Conservation (phyloP, 768 basidiomycete genomes). For the Solioccasus polychromus region DNA sequence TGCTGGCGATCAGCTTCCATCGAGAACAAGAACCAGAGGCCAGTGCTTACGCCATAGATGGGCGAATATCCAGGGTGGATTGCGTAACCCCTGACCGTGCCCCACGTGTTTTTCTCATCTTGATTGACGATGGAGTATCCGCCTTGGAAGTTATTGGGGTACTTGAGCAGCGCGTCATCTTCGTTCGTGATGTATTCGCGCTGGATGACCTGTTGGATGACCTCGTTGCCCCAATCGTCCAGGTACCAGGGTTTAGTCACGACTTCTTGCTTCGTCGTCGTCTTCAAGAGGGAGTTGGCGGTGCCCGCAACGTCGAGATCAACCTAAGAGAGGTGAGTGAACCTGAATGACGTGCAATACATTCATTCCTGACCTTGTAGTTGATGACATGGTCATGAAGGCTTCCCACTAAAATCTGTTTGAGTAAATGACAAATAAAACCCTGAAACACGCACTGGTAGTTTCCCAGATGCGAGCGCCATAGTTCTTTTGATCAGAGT, state of each 20-base stretch:
- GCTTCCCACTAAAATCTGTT: constrained; percentile 47
- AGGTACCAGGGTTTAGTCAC: constrained; percentile 55
- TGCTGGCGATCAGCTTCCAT: neutral
- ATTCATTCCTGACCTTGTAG: constrained; percentile 40
- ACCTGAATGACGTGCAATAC: neutral
- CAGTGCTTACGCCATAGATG: constrained; percentile 42
- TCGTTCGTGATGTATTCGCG: constrained; percentile 50
- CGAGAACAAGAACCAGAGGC: neutral
- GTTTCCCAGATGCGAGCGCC: constrained; percentile 54
- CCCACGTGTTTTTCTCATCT: constrained; percentile 54
- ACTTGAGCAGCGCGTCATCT: constrained; percentile 48
- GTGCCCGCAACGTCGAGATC: constrained; percentile 63
- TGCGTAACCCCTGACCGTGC: constrained; percentile 53
- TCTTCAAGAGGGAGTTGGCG: constrained; percentile 54
- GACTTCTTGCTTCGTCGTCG: constrained; percentile 48
- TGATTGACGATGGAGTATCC: constrained; percentile 55
- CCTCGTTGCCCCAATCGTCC: constrained; percentile 53
- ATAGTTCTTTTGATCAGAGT: constrained; percentile 45
- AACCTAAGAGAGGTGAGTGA: constrained; percentile 35
- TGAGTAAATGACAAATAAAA: neutral
- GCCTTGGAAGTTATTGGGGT: constrained; percentile 55
- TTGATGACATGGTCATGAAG: constrained; percentile 70
- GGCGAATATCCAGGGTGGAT: constrained; percentile 59
- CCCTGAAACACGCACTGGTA: constrained; percentile 40
- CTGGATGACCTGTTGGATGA: constrained; percentile 52